Evolutionary conservation across 345 rosid genomes (phyloP), one percentile per base, ranked within the genome.

Genomic region (Syzygium grande): DNA sequence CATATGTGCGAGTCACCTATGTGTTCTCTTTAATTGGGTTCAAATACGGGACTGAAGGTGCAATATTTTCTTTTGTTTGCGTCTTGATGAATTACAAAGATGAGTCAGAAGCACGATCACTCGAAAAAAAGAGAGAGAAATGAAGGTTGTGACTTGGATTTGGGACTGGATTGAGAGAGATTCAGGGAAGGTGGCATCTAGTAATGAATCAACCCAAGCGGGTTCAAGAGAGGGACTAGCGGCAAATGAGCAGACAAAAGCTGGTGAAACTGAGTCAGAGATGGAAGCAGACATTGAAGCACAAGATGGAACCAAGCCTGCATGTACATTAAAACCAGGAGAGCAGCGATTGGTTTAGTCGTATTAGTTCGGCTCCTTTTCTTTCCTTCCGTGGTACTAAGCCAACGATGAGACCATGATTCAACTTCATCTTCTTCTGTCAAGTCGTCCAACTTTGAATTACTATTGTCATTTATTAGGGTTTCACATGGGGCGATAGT

Each of bases 121-220:
- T 88, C 90, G 93, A 95, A 89, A 94, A 94, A 91, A 96, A 7
- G 91, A 95, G 83, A 84, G 92, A 34, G 96, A 92, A 52, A 90
- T 89, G 51, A 96, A 95, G 17, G 87, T 97, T 7, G 94, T 90
- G 22, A 95, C 92, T 11, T 96, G 96, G 99, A 98, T 95, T 30
- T 90, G 84, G 91, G 54, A 89, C n/a, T 95, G 93, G 14, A 95
- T 89, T 78, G 92, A 89, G 94, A 91, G 85, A 56, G 91, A 68
- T 84, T 86, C 89, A 54, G 92, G 91, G 89, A 94, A 89, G 89
- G 4, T 19, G 23, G 92, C 85, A 25, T 88, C 90, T 49, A 84
- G 58, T 88, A 92, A 90, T n/a, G 89, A 92, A 30, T 89, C 78
- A 73, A 68, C 46, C 25, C 80, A 5, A 68, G 25, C 23, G 25